Percentiles rank a stretch among this genome's conserved stretches.
Conservation (phyloP, 768 basidiomycete genomes). For the Boletellus ananas region DNA sequence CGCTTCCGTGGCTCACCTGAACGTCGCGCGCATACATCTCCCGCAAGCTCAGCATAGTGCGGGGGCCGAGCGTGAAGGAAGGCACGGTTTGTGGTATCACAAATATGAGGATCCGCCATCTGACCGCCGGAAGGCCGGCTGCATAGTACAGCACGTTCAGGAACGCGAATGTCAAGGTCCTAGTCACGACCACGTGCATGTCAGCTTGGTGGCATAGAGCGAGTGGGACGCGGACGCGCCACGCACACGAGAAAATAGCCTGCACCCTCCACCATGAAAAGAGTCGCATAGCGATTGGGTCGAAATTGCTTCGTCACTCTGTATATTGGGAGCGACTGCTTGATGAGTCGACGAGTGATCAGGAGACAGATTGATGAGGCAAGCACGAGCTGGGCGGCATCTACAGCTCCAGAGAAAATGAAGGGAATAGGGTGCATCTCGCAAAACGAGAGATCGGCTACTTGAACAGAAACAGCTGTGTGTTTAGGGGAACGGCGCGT, state of each 20-base stretch:
- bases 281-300: not conserved
- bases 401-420: not conserved
- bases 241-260: not conserved
- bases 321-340: not conserved
- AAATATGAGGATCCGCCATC: not conserved
- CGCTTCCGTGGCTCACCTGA: not conserved
- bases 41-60: not conserved
- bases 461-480: not conserved
- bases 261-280: not conserved
- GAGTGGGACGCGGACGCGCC: not conserved
- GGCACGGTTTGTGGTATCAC: not conserved
- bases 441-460: not conserved
- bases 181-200: not conserved
- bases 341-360: not conserved
- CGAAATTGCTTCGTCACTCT: not conserved
- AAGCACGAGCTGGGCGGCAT: not conserved
- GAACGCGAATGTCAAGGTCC: not conserved
- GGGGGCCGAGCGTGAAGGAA: not conserved
- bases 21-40: not conserved
- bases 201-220: not conserved
- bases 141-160: not conserved
- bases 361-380: not conserved
- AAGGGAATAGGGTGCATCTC: not conserved
- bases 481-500: not conserved
- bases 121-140: not conserved